phyloP scores from a whole-genome alignment of 371 early-diverging fungal genomes.

The Saksenaea oblongispora region DNA sequence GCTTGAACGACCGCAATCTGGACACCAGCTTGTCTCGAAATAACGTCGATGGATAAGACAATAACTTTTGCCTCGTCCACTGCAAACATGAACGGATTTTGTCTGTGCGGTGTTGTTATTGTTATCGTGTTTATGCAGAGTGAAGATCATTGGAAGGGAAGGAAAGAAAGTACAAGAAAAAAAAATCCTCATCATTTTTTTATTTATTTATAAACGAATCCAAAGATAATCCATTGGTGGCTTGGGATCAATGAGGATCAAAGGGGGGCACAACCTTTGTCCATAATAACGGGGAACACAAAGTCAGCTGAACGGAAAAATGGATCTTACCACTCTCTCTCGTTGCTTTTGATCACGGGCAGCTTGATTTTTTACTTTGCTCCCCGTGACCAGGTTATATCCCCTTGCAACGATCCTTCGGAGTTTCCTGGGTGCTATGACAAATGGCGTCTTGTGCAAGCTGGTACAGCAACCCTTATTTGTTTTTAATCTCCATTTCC shows the following conservation, averaged over 20 bases:
- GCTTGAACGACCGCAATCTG: constrained; percentile 28
- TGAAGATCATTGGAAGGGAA: not conserved
- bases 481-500: not conserved
- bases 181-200: not conserved
- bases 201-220: not conserved
- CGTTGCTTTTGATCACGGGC: not conserved
- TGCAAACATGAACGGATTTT: constrained; percentile 7
- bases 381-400: too few species aligned
- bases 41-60: constrained; percentile 40
- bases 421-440: not conserved
- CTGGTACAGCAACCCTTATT: not conserved
- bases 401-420: not conserved
- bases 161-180: not conserved
- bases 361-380: too few species aligned
- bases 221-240: not conserved
- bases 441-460: not conserved
- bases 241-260: too few species aligned
- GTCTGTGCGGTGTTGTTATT: constrained; percentile 1
- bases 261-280: too few species aligned
- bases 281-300: too few species aligned
- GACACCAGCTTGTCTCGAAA: constrained; percentile 47
- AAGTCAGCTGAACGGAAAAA: too few species aligned
- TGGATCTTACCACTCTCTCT: not conserved
- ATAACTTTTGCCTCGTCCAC: constrained; percentile 34
- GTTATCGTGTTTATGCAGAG: not conserved